phyloP scores from a whole-genome alignment of 2,329 filamentous ascomycete genomes.

The Mollisiaceae sp. region DNA sequence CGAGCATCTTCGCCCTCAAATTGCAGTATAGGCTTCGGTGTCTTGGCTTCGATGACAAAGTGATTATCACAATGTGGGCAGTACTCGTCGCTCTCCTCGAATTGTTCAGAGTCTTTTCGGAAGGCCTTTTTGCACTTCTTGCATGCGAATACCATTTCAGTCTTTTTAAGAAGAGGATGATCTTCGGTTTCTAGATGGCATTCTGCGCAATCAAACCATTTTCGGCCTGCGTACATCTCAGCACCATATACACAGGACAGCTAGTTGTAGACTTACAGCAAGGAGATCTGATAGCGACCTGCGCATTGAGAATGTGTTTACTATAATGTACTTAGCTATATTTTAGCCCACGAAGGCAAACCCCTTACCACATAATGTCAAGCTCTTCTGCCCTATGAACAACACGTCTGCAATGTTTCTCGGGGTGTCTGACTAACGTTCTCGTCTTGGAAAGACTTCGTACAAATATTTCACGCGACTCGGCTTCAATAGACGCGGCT shows the following conservation, averaged over 20 bases:
- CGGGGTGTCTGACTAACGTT: background rate
- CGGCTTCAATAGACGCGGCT: slow-evolving; percentile 12
- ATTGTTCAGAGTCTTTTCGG: slow-evolving; percentile 89
- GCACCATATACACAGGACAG: background rate
- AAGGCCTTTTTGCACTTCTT: slow-evolving; percentile 99
- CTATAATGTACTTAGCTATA: slow-evolving; percentile 51
- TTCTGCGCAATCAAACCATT: slow-evolving; percentile 99
- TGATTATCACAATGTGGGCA: slow-evolving; percentile 99
- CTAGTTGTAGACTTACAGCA: slow-evolving; percentile 72
- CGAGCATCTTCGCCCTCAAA: slow-evolving; percentile 91
- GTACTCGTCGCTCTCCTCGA: slow-evolving; percentile 97
- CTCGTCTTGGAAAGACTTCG: background rate
- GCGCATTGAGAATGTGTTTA: slow-evolving; percentile 98
- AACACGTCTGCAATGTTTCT: background rate
- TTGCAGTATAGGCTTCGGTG: slow-evolving; percentile 80
- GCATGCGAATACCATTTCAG: slow-evolving; percentile 95
- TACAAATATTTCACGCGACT: slow-evolving; percentile 20
- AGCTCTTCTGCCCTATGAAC: background rate
- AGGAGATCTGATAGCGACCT: slow-evolving; percentile 92
- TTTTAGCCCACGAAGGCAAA: background rate
- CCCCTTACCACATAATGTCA: slow-evolving; percentile 40
- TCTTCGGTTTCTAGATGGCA: slow-evolving; percentile 84
- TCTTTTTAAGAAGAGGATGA: slow-evolving; percentile 75
- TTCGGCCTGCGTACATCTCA: slow-evolving; percentile 64
- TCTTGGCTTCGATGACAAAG: slow-evolving; percentile 88